A percentile compares a stretch with the other conserved stretches of the same genome.
These are phyloP conservation scores for Infundibulicybe gibba DNA, from an alignment of 768 basidiomycete species.

Conservation along the genomic window DNA sequence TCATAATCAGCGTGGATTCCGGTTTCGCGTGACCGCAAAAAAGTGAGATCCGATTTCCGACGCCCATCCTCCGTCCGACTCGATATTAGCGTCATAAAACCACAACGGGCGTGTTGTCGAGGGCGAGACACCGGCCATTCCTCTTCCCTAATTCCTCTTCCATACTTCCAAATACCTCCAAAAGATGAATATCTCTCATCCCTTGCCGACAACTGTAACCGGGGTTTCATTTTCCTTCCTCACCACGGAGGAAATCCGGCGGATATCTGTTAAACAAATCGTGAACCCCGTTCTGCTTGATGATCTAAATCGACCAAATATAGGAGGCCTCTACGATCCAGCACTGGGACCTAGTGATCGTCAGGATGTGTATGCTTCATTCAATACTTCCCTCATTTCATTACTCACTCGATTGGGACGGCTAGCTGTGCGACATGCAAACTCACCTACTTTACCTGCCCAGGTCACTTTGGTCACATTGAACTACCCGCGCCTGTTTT, in stretches of 20 bases:
- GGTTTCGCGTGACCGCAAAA: too few species aligned
- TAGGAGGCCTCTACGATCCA: constrained; percentile 93
- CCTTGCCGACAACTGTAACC: constrained; percentile 76
- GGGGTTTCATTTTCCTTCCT: constrained; percentile 94
- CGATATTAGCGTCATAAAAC: too few species aligned
- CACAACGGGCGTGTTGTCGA: too few species aligned
- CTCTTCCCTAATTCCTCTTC: too few species aligned
- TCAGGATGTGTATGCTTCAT: constrained; percentile 78
- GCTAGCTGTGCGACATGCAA: constrained; percentile 90
- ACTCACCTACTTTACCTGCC: constrained; percentile 90
- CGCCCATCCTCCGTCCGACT: too few species aligned
- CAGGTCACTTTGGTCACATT: constrained; percentile 98
- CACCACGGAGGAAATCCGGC: constrained; percentile 79
- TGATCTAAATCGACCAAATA: constrained; percentile 88
- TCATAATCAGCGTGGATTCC: too few species aligned
- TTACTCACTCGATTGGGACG: too few species aligned
- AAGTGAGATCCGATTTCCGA: too few species aligned
- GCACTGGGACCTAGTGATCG: constrained; percentile 87
- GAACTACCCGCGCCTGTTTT: constrained; percentile 94
- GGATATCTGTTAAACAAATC: constrained; percentile 97
- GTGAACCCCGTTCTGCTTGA: constrained; percentile 91
- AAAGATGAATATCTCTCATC: neutral
- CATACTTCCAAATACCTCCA: too few species aligned
- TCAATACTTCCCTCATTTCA: neutral
- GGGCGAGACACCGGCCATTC: too few species aligned